Base-by-base conservation (phyloP, 2,329 filamentous ascomycete species). In the Sclerotinia glacialis region DNA sequence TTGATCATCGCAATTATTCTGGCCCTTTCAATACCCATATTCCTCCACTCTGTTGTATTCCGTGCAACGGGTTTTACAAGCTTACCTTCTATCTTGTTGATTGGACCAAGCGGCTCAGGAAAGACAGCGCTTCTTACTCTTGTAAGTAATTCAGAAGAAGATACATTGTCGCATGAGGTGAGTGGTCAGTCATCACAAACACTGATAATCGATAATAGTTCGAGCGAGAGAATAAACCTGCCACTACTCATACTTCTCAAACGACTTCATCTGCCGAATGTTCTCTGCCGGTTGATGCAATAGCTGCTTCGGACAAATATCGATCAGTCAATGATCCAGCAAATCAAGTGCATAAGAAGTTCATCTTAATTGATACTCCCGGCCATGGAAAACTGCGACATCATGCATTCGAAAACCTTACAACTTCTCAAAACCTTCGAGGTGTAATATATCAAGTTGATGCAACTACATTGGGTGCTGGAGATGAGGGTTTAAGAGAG, bases 351-450 rank as follows among this genome's bases (percentile, higher is more conserved):
- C 87, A 89, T 76, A 87, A 85, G 71, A 89, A 87, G 76, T 91
- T 95, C 77, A 81, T 90, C 50, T 81, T 98, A 44, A 80, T 91
- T 75, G 95, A 99, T 80, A 98, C 94, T 0, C 95, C 95, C 0
- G 95, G 95, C 49, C 95, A 99, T 80, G 93, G 92, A 73, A 99
- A 99, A 80, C 86, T 99, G 67, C 91, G 95, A 68, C 85, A 87
- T 73, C 82, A 86, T 71, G 87, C 90, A 4, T 81, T 90, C 67
- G 78, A 81, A 52, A 80, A 79, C 64, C 79, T 89, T 34, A 75
- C 78, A 68, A 70, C 74, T 60, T 74, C 77, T 44, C 73, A 78
- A 67, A 84, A 85, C 70, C 80, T 94, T 58, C 85, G 85, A 50
- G 93, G 90, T 23, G 82, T 98, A 63, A 84, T 98, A 62, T 99